Percentiles rank a stretch among this genome's conserved stretches.
Conservation (phyloP, 768 basidiomycete genomes). For the Termitomyces sp. region DNA sequence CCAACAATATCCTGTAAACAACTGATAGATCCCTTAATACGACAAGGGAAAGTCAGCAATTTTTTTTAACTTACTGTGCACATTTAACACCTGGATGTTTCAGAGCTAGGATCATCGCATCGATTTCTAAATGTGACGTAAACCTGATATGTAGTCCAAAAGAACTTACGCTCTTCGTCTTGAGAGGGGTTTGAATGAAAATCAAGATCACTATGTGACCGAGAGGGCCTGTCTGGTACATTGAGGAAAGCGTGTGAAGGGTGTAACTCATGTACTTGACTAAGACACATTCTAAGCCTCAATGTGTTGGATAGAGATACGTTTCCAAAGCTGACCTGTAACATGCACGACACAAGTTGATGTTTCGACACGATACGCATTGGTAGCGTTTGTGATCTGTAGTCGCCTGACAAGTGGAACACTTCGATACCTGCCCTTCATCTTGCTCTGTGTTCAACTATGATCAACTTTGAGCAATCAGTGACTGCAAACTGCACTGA, state of each 20-base stretch:
- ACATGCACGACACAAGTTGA: slow-evolving; percentile 79
- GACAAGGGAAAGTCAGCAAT: neutral
- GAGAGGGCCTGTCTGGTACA: slow-evolving; percentile 60
- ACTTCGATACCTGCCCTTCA: slow-evolving; percentile 58
- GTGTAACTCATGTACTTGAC: slow-evolving; percentile 89
- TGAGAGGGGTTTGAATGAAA: slow-evolving; percentile 24
- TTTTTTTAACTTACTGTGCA: slow-evolving; percentile 60
- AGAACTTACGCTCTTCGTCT: slow-evolving; percentile 59
- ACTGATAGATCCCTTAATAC: slow-evolving; percentile 32
- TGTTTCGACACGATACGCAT: slow-evolving; percentile 77
- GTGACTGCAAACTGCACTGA: slow-evolving; percentile 32
- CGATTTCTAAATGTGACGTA: neutral
- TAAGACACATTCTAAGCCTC: slow-evolving; percentile 23
- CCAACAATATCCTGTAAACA: slow-evolving; percentile 90
- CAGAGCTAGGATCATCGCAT: slow-evolving; percentile 45
- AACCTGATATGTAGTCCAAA: neutral
- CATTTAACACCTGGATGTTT: slow-evolving; percentile 83
- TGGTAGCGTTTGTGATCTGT: slow-evolving; percentile 72
- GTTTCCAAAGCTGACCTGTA: slow-evolving; percentile 54
- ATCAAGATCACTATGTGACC: slow-evolving; percentile 38
- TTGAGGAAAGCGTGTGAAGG: slow-evolving; percentile 84
- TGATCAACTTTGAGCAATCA: neutral
- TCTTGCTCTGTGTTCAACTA: slow-evolving; percentile 52
- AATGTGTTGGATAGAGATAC: neutral
- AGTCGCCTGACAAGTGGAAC: slow-evolving; percentile 74